These are phyloP conservation scores for Panicum miliaceum DNA, from an alignment of 176 grass and related monocot genomes.

Conservation along the genomic window DNA sequence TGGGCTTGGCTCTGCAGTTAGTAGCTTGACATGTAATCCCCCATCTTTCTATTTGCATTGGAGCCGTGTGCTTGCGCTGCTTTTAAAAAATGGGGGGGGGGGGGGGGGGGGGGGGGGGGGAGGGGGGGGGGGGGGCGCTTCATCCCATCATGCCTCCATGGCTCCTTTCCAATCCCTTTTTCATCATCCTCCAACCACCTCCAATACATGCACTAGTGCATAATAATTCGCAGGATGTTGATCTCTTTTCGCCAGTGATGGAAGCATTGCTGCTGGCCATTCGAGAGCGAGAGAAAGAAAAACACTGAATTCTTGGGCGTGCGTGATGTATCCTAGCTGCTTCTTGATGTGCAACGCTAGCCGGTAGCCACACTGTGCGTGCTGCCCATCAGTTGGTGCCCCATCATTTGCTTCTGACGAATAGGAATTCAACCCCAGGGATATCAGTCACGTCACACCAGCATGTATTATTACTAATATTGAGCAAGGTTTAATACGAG, in stretches of 20 bases:
- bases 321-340: background rate
- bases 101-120: no score
- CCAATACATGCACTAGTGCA: slow-evolving; percentile 3
- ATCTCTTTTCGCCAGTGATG: background rate
- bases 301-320: slow-evolving; percentile 19
- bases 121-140: no score
- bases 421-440: background rate
- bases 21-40: slow-evolving; percentile 30
- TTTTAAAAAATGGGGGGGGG: slow-evolving; percentile 6
- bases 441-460: slow-evolving; percentile 29
- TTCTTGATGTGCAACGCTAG: slow-evolving; percentile 29
- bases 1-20: slow-evolving; percentile 27
- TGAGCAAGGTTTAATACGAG: background rate
- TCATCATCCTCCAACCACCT: slow-evolving; percentile 50
- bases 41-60: slow-evolving; percentile 30
- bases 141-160: slow-evolving; percentile 2
- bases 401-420: background rate
- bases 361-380: background rate
- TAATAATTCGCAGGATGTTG: slow-evolving; percentile 38
- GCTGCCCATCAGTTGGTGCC: slow-evolving; percentile 11
- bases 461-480: slow-evolving; percentile 3
- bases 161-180: slow-evolving; percentile 15
- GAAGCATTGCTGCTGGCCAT: slow-evolving; percentile 17
- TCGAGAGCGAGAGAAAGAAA: background rate
- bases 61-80: background rate